Conservation (phyloP, 768 basidiomycete genomes). For the Rubroboletus pulcherrimus region DNA sequence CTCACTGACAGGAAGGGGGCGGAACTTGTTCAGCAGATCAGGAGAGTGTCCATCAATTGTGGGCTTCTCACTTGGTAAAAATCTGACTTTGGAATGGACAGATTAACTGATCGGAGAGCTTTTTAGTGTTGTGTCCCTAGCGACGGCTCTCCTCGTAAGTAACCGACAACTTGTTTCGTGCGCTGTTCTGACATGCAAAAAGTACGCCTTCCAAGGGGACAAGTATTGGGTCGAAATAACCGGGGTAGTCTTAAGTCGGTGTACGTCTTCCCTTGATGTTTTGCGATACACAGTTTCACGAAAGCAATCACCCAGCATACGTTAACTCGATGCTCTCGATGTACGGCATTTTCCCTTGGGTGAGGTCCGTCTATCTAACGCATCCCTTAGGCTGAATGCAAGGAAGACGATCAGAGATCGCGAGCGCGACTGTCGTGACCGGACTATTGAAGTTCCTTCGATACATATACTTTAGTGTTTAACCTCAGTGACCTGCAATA, state of each 20-base stretch:
- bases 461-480: background rate
- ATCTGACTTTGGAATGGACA: background rate
- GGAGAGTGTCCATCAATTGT: background rate
- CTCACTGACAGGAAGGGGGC: background rate
- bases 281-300: background rate
- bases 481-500: background rate
- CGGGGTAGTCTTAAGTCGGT: background rate
- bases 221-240: constrained; percentile 2
- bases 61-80: constrained; percentile 5
- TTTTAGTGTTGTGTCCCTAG: background rate
- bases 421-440: constrained; percentile 1
- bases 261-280: background rate
- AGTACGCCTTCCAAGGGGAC: background rate
- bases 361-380: background rate
- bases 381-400: constrained; percentile 9
- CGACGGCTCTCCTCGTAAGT: constrained; percentile 5
- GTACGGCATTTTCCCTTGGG: background rate
- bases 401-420: constrained; percentile 12
- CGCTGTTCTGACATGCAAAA: background rate
- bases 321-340: constrained; percentile 9
- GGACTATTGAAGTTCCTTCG: constrained; percentile 7
- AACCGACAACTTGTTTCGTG: background rate
- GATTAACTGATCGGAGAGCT: background rate
- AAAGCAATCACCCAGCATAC: background rate
- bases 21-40: constrained; percentile 1